These are phyloP conservation scores for Penicillium flavigenum DNA, from an alignment of 495 filamentous ascomycete genomes.

Conservation along the genomic window DNA sequence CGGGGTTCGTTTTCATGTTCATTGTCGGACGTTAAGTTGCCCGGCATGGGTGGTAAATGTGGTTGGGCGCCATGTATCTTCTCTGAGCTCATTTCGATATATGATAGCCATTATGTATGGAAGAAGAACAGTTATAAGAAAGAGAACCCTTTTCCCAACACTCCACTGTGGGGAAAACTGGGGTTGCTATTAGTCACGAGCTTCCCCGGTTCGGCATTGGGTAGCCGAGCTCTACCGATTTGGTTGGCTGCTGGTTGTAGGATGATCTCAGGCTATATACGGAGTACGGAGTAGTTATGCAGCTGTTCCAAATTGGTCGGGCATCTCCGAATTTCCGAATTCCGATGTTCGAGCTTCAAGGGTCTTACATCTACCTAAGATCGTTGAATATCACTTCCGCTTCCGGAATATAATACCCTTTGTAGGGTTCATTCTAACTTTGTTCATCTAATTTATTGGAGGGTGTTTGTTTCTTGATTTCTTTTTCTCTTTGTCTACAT, in stretches of 20 bases:
- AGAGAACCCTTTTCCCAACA: conserved; percentile 11
- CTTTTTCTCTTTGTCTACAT: too few species aligned
- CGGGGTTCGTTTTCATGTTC: conserved; percentile 7
- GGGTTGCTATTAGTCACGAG: conserved; percentile 30
- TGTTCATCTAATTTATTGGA: neutral
- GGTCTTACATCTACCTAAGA: neutral
- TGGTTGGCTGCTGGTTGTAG: too few species aligned
- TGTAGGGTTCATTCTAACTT: neutral
- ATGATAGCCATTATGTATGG: neutral
- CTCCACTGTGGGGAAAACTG: conserved; percentile 15
- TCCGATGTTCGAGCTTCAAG: neutral
- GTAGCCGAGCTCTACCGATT: conserved; percentile 34
- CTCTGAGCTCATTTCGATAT: conserved; percentile 7
- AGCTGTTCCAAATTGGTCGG: neutral
- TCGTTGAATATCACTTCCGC: neutral
- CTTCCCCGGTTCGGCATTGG: conserved; percentile 24
- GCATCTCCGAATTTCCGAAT: conserved; percentile 14
- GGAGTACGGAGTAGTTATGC: neutral
- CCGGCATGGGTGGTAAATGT: neutral
- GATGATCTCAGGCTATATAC: too few species aligned
- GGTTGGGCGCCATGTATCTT: conserved; percentile 9
- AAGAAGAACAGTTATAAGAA: neutral
- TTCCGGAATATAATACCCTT: neutral
- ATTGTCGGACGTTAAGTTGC: neutral
- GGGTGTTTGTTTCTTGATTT: too few species aligned